These are phyloP conservation scores for Penicillium freii DNA, from an alignment of 2,329 filamentous ascomycete species.

Conservation along the genomic window DNA sequence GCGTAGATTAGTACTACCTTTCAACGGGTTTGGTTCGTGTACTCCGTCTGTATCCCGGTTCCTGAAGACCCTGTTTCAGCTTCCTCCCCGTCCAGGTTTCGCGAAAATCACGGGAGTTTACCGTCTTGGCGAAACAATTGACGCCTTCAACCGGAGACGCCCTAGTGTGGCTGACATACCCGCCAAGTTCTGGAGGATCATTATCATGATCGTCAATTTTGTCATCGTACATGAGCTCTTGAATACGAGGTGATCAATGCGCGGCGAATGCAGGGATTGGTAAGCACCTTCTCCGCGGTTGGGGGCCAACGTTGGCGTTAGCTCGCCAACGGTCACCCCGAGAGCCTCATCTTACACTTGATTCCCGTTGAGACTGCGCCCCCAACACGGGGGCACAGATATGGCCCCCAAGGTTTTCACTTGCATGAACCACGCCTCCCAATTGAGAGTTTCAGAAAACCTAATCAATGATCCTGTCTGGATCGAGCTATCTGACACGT, in stretches of 20 bases:
- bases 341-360: conserved; percentile 7
- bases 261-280: not conserved
- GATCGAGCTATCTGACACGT: conserved; percentile 17
- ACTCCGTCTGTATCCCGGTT: not conserved
- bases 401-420: not conserved
- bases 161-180: not conserved
- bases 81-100: not conserved
- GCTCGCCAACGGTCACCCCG: not conserved
- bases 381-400: not conserved
- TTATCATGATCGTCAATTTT: not conserved
- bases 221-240: not conserved
- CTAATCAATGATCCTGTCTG: not conserved
- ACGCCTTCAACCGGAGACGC: not conserved
- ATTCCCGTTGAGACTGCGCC: not conserved
- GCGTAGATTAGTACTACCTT: not conserved
- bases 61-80: not conserved
- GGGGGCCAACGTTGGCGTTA: not conserved
- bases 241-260: conserved; percentile 1
- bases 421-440: conserved; percentile 3
- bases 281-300: not conserved
- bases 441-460: not conserved
- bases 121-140: not conserved
- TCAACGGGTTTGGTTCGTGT: not conserved
- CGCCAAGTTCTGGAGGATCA: not conserved
- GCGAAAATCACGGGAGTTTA: not conserved